phyloP scores from a whole-genome alignment of 805 yeast species.

The Isabelozyma heimii region DNA sequence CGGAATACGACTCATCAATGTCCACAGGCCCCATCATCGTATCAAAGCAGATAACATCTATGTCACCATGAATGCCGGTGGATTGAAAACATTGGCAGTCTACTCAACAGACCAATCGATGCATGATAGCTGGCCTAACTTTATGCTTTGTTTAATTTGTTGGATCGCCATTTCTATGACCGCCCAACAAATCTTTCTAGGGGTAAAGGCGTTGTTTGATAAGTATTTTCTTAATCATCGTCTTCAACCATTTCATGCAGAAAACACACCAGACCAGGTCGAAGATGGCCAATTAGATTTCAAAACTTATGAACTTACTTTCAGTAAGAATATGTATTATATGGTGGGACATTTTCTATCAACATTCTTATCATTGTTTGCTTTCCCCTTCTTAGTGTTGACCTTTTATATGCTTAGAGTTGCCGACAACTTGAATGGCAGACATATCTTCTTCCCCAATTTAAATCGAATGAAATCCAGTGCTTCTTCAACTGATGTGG shows the following conservation, averaged over 20 bases:
- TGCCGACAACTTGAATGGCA: slow-evolving; percentile 14
- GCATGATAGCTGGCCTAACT: slow-evolving; percentile 40
- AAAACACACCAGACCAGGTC: slow-evolving; percentile 3
- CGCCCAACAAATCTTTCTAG: slow-evolving; percentile 16
- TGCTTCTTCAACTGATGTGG: slow-evolving; percentile 22
- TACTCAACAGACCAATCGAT: slow-evolving; percentile 20
- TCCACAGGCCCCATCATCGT: slow-evolving; percentile 3
- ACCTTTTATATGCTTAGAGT: slow-evolving; percentile 30
- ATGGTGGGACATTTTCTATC: slow-evolving; percentile 32
- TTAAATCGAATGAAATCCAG: slow-evolving; percentile 10
- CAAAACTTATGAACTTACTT: slow-evolving; percentile 7
- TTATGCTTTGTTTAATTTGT: slow-evolving; percentile 32
- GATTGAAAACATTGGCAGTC: slow-evolving; percentile 37
- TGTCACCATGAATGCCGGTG: slow-evolving; percentile 38
- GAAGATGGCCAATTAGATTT: slow-evolving; percentile 1
- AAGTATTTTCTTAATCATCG: not conserved
- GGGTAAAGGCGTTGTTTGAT: slow-evolving; percentile 11
- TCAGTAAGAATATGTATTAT: slow-evolving; percentile 18
- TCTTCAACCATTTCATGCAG: not conserved
- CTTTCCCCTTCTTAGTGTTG: slow-evolving; percentile 43
- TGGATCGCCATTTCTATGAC: slow-evolving; percentile 24
- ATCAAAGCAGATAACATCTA: slow-evolving; percentile 30
- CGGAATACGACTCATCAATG: slow-evolving; percentile 22
- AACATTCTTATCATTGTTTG: slow-evolving; percentile 32
- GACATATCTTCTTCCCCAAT: slow-evolving; percentile 10